Base-by-base conservation (phyloP, 768 basidiomycete genomes). In the Podaxis rugospora region DNA sequence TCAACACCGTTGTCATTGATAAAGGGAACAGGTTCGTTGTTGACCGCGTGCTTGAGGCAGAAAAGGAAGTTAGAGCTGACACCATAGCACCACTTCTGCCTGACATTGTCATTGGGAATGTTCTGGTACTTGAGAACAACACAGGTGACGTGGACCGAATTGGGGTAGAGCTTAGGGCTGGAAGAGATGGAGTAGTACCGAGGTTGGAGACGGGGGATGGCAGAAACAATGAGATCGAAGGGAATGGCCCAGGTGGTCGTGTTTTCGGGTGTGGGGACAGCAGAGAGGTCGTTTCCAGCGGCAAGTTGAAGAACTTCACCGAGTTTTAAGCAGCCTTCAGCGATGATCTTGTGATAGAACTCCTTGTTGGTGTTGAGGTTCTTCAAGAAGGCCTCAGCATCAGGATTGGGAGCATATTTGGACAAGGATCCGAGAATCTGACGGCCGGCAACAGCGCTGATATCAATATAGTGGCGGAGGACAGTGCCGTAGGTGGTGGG, bases 141-240 rank as follows among this genome's bases (percentile, higher is more conserved):
- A 57, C 85, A 90, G 14, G 97, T 99, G 67, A 95, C 88, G 73
- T 99, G 97, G 66, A 99, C 93, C 6, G 89, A 78, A 62, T 83
- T 86, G n/a, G 95, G 85, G 72, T 93, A 72, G 9, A 98, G 78
- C 73, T 98, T 98, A 46, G 97, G 95, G 64, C 92, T 94, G 18
- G 95, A 98, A 7, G 97, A 98, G 73, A 99, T 98, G 36, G 97
- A 99, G 75, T 96, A 99, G 78, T 92, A 99, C 59, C 97, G 90
- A 36, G 97, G 95, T 72, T 98, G 96, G 18, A 99, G 84, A 65
- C 97, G 93, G 40, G 93, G 86, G 62, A 96, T 88, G 54, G 90
- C 88, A 5, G 95, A 98, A 57, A 99, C 88, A 65, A 99, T 88
- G 72, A 95, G 90, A 71, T 99, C 97, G 73, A 99, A 97, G 52